Percentiles rank a stretch among this genome's conserved stretches.
Evolutionary conservation across 148 eudicot genomes (phyloP).

Genomic region (Nyssa sinensis): DNA sequence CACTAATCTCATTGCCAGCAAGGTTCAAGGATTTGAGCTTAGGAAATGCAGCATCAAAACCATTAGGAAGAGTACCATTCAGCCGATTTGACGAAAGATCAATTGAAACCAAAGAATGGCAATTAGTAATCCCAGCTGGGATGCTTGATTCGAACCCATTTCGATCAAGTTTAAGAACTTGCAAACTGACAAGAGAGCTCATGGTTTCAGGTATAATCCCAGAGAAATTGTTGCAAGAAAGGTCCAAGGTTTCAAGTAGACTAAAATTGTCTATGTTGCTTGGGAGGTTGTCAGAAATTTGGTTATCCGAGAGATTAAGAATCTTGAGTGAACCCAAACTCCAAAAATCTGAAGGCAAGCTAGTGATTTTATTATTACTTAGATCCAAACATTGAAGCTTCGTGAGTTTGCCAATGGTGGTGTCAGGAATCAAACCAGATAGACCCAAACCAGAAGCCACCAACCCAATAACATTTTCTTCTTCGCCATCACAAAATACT

Average conservation of each 20-base stretch:
- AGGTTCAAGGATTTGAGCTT: slow-evolving; percentile 45
- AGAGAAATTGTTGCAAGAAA: slow-evolving; percentile 46
- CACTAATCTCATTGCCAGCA: slow-evolving; percentile 43
- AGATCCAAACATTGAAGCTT: slow-evolving; percentile 49
- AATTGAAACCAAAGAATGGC: slow-evolving; percentile 38
- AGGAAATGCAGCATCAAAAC: slow-evolving; percentile 47
- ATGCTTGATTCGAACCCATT: slow-evolving; percentile 43
- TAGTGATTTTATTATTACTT: slow-evolving; percentile 49
- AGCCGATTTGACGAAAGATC: slow-evolving; percentile 50
- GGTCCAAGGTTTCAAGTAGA: slow-evolving; percentile 44
- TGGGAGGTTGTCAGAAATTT: slow-evolving; percentile 38
- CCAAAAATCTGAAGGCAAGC: slow-evolving; percentile 65
- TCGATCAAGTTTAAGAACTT: slow-evolving; percentile 33
- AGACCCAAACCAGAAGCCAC: slow-evolving; percentile 46
- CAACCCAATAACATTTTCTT: slow-evolving; percentile 31
- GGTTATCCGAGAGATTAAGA: slow-evolving; percentile 51
- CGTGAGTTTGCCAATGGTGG: slow-evolving; percentile 55
- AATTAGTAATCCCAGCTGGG: slow-evolving; percentile 41
- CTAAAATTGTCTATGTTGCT: slow-evolving; percentile 61
- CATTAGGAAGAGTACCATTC: slow-evolving; percentile 45
- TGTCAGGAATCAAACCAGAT: slow-evolving; percentile 56
- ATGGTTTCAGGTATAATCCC: slow-evolving; percentile 48
- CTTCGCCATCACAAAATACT: slow-evolving; percentile 42
- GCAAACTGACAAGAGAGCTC: slow-evolving; percentile 36
- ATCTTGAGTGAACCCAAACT: slow-evolving; percentile 46